Evolutionary conservation across 306 rosid species (phyloP).

Genomic region (Abrus pulchellus): DNA sequence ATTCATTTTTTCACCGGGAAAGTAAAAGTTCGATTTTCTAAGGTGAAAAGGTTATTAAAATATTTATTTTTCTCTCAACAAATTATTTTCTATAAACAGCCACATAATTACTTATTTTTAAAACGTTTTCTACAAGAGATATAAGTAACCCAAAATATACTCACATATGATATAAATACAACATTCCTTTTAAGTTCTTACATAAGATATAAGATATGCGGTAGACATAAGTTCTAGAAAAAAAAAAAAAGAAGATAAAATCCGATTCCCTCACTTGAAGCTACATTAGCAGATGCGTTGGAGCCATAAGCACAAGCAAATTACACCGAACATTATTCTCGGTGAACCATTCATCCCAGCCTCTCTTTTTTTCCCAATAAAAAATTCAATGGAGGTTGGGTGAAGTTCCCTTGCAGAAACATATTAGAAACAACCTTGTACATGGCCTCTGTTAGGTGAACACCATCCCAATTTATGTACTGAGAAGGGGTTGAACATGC

Average conservation of each 20-base stretch:
- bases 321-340: background rate
- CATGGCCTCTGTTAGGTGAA: constrained; percentile 97
- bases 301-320: constrained; percentile 20
- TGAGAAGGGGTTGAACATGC: constrained; percentile 69
- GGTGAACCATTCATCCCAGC: constrained; percentile 48
- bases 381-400: constrained; percentile 72
- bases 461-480: constrained; percentile 96
- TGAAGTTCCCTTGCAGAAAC: constrained; percentile 76
- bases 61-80: too few species aligned
- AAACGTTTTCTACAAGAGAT: too few species aligned
- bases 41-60: too few species aligned
- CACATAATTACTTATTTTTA: too few species aligned
- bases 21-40: too few species aligned
- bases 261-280: constrained; percentile 13
- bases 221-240: constrained; percentile 4
- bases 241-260: constrained; percentile 13
- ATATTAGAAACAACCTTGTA: constrained; percentile 72
- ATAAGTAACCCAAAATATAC: too few species aligned
- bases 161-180: background rate
- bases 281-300: constrained; percentile 4
- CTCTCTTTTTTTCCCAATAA: constrained; percentile 66
- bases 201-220: background rate
- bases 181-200: background rate
- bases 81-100: too few species aligned
- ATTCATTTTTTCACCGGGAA: too few species aligned